These are phyloP conservation scores for Fusarium transvaalense DNA, from an alignment of 2,329 filamentous ascomycete species.

Conservation along the genomic window DNA sequence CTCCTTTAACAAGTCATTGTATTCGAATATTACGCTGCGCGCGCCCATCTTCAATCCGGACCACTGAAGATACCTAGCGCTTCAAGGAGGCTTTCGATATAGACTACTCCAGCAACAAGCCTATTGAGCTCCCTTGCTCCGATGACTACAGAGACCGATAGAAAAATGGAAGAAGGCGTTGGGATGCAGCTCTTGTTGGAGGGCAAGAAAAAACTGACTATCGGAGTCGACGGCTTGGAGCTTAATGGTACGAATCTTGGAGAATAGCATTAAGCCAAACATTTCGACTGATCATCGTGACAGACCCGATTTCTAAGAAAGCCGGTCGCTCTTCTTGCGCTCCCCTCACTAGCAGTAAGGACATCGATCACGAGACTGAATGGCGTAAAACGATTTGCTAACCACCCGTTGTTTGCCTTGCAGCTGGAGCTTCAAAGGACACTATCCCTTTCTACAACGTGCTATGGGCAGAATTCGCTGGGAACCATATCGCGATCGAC, in stretches of 20 bases:
- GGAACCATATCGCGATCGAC: slow-evolving; percentile 74
- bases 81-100: background rate
- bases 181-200: slow-evolving; percentile 50
- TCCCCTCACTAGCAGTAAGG: slow-evolving; percentile 39
- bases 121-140: background rate
- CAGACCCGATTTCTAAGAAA: slow-evolving; percentile 44
- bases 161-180: slow-evolving; percentile 41
- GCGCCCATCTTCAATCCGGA: slow-evolving; percentile 4
- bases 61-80: background rate
- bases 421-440: slow-evolving; percentile 45
- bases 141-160: slow-evolving; percentile 26
- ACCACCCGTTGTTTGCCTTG: background rate
- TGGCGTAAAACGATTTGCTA: slow-evolving; percentile 6
- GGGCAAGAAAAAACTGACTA: slow-evolving; percentile 51
- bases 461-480: slow-evolving; percentile 79
- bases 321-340: slow-evolving; percentile 42
- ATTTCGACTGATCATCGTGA: slow-evolving; percentile 31
- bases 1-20: slow-evolving; percentile 11
- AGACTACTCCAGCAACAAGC: background rate
- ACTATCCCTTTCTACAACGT: slow-evolving; percentile 83
- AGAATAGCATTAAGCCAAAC: background rate
- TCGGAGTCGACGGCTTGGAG: slow-evolving; percentile 50
- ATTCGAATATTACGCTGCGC: background rate
- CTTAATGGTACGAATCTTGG: slow-evolving; percentile 52
- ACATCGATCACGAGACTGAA: background rate